Base-by-base conservation (phyloP, 2,329 filamentous ascomycete species). In the Penicillium sp. region DNA sequence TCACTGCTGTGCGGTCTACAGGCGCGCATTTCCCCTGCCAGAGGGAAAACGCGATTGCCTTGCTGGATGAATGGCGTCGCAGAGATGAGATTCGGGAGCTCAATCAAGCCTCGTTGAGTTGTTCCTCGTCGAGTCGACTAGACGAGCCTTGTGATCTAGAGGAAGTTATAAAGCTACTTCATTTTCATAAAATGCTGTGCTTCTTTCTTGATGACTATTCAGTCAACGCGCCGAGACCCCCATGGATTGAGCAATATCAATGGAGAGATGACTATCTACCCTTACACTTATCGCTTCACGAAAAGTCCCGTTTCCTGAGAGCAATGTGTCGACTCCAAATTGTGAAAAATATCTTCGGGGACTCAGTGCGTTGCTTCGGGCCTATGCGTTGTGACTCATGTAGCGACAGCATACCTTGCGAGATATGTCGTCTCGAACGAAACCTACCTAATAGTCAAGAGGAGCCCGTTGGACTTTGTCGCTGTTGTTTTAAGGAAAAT, bases 1-100 rank as follows among this genome's bases (percentile, higher is more conserved):
- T 67, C n/a, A 53, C 58, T 42, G 63, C 65, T 3, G 31, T 67
- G 14, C 61, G 64, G 22, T 67, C 65, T 0, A 56, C 48, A 55
- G 55, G 55, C 0, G 16, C 64, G 0, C 43, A 62, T 21, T 52
- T 31, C 26, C 6, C 19, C 16, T 16, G n/a, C 27, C 6, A 44
- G 56, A 55, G 49, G 14, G 56, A 56, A 24, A 49, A 50, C 2
- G 60, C 63, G 3, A 61, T 64, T 51, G 39, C 58, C 8, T 50
- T 66, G 4, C 44, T 65, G 10, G 62, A 66, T 19, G 10, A 13
- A 16, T 52, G 62, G 51, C 61, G 59, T 5, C 62, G 62, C 21
- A 59, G 50, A 33, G 24, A 62, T 35, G 62, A 66, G 24, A 58
- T 59, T 13, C 52, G 51, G 10, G 37, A 33, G 2, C 42, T 56